Evolutionary conservation across 768 basidiomycete genomes (phyloP).

Genomic region (Leccinellum luteum): DNA sequence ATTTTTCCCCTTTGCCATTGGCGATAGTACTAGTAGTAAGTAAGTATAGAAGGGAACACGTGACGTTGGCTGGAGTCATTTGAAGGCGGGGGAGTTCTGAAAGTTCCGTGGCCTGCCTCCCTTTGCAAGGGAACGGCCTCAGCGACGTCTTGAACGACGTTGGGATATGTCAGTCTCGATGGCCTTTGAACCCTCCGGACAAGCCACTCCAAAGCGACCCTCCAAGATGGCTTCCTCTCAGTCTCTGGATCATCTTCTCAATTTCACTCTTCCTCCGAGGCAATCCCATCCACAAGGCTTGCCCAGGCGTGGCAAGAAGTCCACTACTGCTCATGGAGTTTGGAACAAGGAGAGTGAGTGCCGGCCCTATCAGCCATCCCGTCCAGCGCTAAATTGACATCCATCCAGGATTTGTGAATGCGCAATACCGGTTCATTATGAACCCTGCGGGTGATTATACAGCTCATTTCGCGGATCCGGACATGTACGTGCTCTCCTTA

Average conservation of each 20-base stretch:
- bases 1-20: constrained; percentile 83
- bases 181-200: constrained; percentile 23
- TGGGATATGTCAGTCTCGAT: constrained; percentile 31
- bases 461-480: constrained; percentile 95
- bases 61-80: constrained; percentile 28
- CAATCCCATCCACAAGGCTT: constrained; percentile 59
- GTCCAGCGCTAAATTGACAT: constrained; percentile 14
- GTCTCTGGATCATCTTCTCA: constrained; percentile 81
- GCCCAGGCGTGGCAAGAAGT: constrained; percentile 75
- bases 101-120: constrained; percentile 36
- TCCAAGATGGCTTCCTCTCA: constrained; percentile 69
- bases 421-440: constrained; percentile 94
- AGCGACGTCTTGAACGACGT: constrained; percentile 15
- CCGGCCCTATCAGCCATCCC: constrained; percentile 8
- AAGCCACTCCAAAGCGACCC: constrained; percentile 52
- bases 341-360: constrained; percentile 95
- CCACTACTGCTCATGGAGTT: constrained; percentile 55
- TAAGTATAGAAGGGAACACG: constrained; percentile 18
- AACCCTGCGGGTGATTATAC: constrained; percentile 90
- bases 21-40: not conserved
- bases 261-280: constrained; percentile 90
- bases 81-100: not conserved
- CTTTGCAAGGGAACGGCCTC: constrained; percentile 50
- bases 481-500: constrained; percentile 63
- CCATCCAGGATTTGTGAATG: constrained; percentile 88